Evolutionary conservation across 129 eudicot genomes (phyloP).

Genomic region (Mikania micrantha): DNA sequence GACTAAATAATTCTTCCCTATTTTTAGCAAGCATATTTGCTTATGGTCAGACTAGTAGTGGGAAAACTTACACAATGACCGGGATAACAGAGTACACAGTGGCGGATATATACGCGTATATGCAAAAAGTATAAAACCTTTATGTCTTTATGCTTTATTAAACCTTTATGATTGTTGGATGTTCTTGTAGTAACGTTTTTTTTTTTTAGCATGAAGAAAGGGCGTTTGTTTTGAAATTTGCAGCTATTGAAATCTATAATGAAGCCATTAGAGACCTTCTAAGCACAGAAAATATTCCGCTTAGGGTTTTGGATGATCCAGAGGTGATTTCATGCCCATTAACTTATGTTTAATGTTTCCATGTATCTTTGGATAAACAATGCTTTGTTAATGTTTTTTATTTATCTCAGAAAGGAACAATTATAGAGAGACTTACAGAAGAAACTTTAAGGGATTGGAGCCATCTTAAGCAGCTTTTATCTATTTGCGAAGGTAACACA

Average conservation of each 20-base stretch:
- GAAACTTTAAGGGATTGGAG: constrained; percentile 80
- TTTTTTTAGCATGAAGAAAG: constrained; percentile 87
- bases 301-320: constrained; percentile 89
- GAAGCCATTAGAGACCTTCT: constrained; percentile 98
- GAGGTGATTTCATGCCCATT: constrained; percentile 48
- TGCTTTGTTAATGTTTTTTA: neutral
- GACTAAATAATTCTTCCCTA: neutral
- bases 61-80: constrained; percentile 94
- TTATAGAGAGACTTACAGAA: constrained; percentile 90
- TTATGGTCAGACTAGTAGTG: constrained; percentile 98
- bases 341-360: neutral
- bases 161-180: neutral
- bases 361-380: neutral
- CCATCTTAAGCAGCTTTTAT: constrained; percentile 85
- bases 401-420: constrained; percentile 67
- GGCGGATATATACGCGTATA: constrained; percentile 88
- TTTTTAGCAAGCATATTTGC: constrained; percentile 91
- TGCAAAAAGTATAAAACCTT: constrained; percentile 53
- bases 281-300: constrained; percentile 78
- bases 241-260: constrained; percentile 96
- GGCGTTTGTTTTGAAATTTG: constrained; percentile 84
- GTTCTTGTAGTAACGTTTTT: neutral
- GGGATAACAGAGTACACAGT: constrained; percentile 97
- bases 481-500: constrained; percentile 72
- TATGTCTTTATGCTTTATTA: neutral